Percentiles rank a stretch among this genome's conserved stretches.
Conservation (phyloP, 495 filamentous ascomycete genomes). For the Mycothermus thermophilus region DNA sequence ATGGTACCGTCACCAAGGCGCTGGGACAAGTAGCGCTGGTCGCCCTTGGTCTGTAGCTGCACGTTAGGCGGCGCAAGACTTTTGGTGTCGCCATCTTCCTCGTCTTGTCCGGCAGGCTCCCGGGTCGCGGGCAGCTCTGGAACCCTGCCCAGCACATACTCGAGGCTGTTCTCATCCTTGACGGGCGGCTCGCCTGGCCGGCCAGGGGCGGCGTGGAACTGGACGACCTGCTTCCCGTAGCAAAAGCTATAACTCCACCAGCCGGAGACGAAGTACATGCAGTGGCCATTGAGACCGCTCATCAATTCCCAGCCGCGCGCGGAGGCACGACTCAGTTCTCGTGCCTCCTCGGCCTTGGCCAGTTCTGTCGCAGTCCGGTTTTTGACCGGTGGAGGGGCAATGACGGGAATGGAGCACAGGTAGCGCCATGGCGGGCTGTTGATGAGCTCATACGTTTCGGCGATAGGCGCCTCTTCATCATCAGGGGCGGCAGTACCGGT, state of each 20-base stretch:
- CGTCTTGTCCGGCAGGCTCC: conserved; percentile 18
- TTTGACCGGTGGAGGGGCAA: conserved; percentile 37
- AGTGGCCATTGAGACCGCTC: conserved; percentile 68
- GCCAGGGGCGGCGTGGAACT: conserved; percentile 75
- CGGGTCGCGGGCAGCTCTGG: conserved; percentile 18
- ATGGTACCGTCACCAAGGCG: conserved; percentile 69
- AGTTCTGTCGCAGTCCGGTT: conserved; percentile 49
- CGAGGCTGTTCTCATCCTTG: conserved; percentile 61
- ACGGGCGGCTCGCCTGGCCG: conserved; percentile 48
- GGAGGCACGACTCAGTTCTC: conserved; percentile 72
- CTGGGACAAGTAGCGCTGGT: conserved; percentile 83
- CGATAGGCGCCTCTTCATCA: conserved; percentile 8
- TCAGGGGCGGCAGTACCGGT: no score
- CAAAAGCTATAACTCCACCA: conserved; percentile 99
- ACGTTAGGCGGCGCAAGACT: conserved; percentile 36
- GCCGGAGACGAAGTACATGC: conserved; percentile 79
- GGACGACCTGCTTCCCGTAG: conserved; percentile 73
- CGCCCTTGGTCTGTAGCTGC: conserved; percentile 67
- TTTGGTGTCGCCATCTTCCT: conserved; percentile 12
- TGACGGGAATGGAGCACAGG: conserved; percentile 72
- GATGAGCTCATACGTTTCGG: conserved; percentile 59
- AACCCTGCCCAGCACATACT: conserved; percentile 60
- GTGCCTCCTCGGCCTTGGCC: conserved; percentile 60
- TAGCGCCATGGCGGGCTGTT: conserved; percentile 54
- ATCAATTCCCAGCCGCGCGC: conserved; percentile 84